Base-by-base conservation (phyloP, 441 rosid species). In the Eugenia klotzschiana region DNA sequence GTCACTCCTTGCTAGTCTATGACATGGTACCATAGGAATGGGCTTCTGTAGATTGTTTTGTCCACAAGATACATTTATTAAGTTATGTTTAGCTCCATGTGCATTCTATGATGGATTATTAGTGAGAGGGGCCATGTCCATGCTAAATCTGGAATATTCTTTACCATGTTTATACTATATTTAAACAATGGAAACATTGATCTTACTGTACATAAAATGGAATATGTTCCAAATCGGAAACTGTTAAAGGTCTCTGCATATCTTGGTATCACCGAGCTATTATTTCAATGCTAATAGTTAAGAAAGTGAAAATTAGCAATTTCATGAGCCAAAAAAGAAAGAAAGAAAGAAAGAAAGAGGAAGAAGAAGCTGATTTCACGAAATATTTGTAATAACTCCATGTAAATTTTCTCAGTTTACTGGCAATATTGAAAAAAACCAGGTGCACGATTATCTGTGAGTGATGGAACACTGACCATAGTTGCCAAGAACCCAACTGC, bases 361-460 rank as follows among this genome's bases (percentile, higher is more conserved):
- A 46, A 33, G 6, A 29, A 33, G 9, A 29, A 29, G 13, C n/a
- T 64, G 74, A 33, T 64, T 4, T 37, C 43, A 4, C 10, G 77
- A 64, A 20, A 33, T 64, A 64, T 64, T 40, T 33, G 40, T 64
- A 5, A 20, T 20, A 64, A 18, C 77, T n/a, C 46, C 2, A 1
- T 64, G 77, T 64, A 46, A 46, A n/a, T 33, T 64, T 33, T 64
- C 77, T 64, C 46, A 64, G 46, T 25, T 46, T 22, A 29, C 33
- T 81, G 74, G 54, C 29, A 23, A 73, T 41, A 83, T 83, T 49
- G 27, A 26, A 56, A 46, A 57, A 54, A 83, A 89, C 80, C 87
- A 97, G 99, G 99, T 85, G 98, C 98, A 69, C 89, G 93, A 82
- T 87, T 97, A 69, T 93, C 93, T 69, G 86, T 97, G 82, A 88